These are phyloP conservation scores for Colletotrichum noveboracense DNA, from an alignment of 2,329 filamentous ascomycete species.

Conservation along the genomic window DNA sequence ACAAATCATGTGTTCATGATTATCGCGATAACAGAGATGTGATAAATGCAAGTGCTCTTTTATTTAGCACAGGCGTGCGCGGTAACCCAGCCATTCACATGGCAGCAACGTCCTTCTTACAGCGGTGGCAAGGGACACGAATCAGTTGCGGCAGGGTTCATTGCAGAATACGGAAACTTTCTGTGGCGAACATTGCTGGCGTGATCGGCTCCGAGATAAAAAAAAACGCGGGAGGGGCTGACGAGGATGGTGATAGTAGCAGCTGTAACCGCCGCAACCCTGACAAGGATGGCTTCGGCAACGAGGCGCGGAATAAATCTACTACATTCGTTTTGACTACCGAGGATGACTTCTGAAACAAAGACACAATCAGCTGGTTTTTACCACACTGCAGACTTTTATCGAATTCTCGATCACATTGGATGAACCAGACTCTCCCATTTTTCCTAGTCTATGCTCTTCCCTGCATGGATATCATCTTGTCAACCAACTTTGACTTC, in stretches of 20 bases:
- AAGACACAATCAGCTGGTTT: background rate
- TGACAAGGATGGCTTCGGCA: background rate
- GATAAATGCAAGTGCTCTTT: background rate
- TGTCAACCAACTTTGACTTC: background rate
- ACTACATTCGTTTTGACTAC: background rate
- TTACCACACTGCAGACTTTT: background rate
- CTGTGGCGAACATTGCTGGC: background rate
- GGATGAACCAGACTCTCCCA: no score
- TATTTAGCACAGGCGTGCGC: background rate
- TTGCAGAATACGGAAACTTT: background rate
- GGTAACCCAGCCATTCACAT: background rate
- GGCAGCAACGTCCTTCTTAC: background rate
- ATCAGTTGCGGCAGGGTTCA: background rate
- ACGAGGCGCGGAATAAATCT: background rate
- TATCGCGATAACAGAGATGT: background rate
- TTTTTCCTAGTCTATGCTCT: no score
- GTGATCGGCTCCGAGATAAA: background rate
- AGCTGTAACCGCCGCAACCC: background rate
- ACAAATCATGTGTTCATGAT: background rate
- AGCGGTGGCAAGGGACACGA: background rate
- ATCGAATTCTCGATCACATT: background rate
- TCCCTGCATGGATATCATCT: no score
- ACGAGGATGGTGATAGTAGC: background rate
- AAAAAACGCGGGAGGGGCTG: background rate
- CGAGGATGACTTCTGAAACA: background rate